phyloP scores from a whole-genome alignment of 176 grass and related monocot species.

The Pontederia paniculata region DNA sequence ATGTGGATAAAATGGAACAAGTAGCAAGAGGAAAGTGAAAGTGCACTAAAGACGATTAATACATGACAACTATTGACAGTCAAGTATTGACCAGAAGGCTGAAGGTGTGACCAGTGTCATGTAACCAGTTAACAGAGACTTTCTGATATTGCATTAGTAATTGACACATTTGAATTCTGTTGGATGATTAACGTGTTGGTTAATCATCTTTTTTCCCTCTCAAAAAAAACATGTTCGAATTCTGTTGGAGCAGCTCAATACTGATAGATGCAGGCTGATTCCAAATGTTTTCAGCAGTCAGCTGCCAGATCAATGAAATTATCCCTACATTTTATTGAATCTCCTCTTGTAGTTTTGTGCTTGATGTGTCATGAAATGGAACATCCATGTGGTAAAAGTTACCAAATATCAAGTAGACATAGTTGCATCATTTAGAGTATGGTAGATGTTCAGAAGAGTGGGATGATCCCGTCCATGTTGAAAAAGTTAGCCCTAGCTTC shows the following conservation, averaged over 20 bases:
- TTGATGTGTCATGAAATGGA: background rate
- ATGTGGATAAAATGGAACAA: background rate
- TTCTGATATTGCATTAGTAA: conserved; percentile 4
- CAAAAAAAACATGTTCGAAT: too few relatives aligned
- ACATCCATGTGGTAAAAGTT: too few relatives aligned
- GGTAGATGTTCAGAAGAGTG: conserved; percentile 19
- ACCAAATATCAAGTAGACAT: background rate
- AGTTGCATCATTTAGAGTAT: conserved; percentile 9
- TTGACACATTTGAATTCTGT: background rate
- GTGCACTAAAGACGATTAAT: background rate
- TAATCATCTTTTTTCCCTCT: too few relatives aligned
- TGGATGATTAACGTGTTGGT: too few relatives aligned
- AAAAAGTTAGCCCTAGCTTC: conserved; percentile 5
- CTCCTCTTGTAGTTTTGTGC: background rate
- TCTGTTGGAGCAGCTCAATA: conserved; percentile 3
- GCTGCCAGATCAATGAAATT: conserved; percentile 14
- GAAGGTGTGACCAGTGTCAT: conserved; percentile 12
- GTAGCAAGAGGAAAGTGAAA: background rate
- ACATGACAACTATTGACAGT: conserved; percentile 10
- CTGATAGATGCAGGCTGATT: background rate
- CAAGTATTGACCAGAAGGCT: background rate
- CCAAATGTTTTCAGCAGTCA: conserved; percentile 8
- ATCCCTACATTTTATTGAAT: conserved; percentile 11
- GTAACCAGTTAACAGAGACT: conserved; percentile 13
- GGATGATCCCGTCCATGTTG: conserved; percentile 12